Percentiles rank a stretch among this genome's conserved stretches.
phyloP scores from a whole-genome alignment of 2,329 filamentous ascomycete species.

The Amylocarpus encephaloides region DNA sequence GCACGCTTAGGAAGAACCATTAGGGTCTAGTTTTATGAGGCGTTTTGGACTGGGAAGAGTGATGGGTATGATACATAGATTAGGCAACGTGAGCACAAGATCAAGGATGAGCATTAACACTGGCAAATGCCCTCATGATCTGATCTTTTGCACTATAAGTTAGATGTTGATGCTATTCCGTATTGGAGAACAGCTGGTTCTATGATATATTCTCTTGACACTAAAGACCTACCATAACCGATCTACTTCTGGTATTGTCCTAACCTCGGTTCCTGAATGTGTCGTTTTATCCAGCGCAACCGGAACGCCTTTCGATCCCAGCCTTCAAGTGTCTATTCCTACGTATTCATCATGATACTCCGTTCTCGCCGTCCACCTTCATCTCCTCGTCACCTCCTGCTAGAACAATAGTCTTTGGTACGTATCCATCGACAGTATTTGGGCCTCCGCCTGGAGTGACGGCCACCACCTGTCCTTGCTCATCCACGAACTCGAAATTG shows the following conservation, averaged over 20 bases:
- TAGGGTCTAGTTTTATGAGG: background rate
- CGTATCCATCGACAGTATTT: conserved; percentile 41
- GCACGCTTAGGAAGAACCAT: background rate
- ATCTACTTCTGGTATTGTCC: too few species aligned
- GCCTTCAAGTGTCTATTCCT: background rate
- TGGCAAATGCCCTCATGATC: background rate
- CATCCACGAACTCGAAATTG: conserved; percentile 96
- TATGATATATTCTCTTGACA: background rate
- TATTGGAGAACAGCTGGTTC: background rate
- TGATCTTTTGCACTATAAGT: background rate
- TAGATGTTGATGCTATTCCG: background rate
- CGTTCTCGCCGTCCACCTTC: conserved; percentile 40
- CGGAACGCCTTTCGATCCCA: conserved; percentile 11
- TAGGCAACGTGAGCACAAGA: background rate
- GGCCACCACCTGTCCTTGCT: conserved; percentile 80
- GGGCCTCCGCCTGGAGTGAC: conserved; percentile 69
- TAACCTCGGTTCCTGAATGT: background rate
- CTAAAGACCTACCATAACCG: background rate
- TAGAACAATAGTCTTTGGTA: conserved; percentile 60
- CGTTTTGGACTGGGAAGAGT: background rate
- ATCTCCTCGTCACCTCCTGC: conserved; percentile 56
- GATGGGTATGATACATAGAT: background rate
- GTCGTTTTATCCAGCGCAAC: conserved; percentile 1
- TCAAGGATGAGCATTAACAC: background rate
- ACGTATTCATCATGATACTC: conserved; percentile 19